Evolutionary conservation across 2,329 filamentous ascomycete species (phyloP).

Genomic region (Aspergillus fijiensis): DNA sequence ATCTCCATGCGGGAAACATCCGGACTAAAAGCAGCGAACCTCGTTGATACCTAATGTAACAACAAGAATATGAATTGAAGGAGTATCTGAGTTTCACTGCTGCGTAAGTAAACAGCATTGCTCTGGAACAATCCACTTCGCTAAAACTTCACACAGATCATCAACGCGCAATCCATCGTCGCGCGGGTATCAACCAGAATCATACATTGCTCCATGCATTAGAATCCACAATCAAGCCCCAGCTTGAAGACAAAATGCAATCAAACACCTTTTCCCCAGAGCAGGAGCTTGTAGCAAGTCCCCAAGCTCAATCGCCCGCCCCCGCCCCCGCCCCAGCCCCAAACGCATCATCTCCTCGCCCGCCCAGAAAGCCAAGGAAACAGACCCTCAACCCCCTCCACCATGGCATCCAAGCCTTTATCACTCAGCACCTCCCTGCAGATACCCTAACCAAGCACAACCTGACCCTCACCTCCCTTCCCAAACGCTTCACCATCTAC

Average conservation of each 20-base stretch:
- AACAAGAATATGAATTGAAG: not conserved
- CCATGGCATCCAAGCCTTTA: slow-evolving; percentile 31
- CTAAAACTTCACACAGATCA: not conserved
- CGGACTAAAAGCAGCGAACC: not conserved
- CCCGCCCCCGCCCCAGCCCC: not conserved
- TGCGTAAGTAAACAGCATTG: too few species aligned
- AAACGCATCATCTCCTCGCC: not conserved
- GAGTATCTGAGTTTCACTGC: too few species aligned
- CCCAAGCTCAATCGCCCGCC: too few species aligned
- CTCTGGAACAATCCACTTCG: not conserved
- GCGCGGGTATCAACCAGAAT: not conserved
- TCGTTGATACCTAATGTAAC: not conserved
- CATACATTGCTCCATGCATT: not conserved
- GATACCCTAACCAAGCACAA: slow-evolving; percentile 16
- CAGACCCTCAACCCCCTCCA: slow-evolving; percentile 30
- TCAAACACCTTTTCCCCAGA: not conserved
- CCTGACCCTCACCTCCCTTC: slow-evolving; percentile 23
- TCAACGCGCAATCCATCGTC: not conserved
- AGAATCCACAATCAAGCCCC: not conserved
- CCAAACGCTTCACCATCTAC: slow-evolving; percentile 56
- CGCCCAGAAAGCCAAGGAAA: not conserved
- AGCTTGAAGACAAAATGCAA: not conserved
- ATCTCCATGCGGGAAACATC: not conserved
- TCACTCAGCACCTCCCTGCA: slow-evolving; percentile 24
- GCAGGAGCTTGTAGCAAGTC: not conserved